Base-by-base conservation (phyloP, 2,329 filamentous ascomycete genomes). In the Aspergillus vadensis region DNA sequence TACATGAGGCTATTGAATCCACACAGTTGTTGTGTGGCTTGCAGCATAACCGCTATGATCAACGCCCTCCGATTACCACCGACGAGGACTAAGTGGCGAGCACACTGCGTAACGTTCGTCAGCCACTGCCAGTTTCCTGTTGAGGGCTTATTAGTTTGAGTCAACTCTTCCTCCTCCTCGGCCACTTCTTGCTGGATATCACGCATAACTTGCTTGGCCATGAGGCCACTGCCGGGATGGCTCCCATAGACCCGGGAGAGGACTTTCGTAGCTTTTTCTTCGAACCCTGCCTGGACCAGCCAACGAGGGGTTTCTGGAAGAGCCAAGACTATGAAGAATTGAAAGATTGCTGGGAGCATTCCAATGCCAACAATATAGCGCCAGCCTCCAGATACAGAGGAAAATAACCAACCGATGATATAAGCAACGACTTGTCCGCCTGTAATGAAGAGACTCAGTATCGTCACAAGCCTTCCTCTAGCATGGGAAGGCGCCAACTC, bases 1-100 rank as follows among this genome's bases (percentile, higher is more conserved):
- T 96, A 96, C 91, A 96, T 96, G 30, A 97, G 81, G 10, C 90
- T 92, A 78, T 97, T 96, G 76, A 95, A 95, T 1, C 91, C 92
- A 69, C 91, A 95, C 1, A 96, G 83, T 74, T 98, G 94, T 76
- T 97, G 94, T 6, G 96, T 80, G 0, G 88, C 91, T 71, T 97
- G 93, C 2, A 97, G 82, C 65, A 95, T 84, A 76, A 92, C 96
- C 1, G 93, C 92, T 72, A 97, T 95, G 0, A 85, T 85, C 71
- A 97, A 76, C 0, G 94, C 93, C 62, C 92, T 85, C 55, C 77
- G 71, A 56, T 88, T 70, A 78, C 83, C 65, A 85, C 84, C 71
- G 56, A 70, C 67, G 39, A 65, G 74, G 70, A 67, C 71, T 5
- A 80, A 65, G 32, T 74, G 70, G 12, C 65, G 65, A 3, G 68